phyloP scores from a whole-genome alignment of 23 red algal genomes.

The Gracilaria gracilis region DNA sequence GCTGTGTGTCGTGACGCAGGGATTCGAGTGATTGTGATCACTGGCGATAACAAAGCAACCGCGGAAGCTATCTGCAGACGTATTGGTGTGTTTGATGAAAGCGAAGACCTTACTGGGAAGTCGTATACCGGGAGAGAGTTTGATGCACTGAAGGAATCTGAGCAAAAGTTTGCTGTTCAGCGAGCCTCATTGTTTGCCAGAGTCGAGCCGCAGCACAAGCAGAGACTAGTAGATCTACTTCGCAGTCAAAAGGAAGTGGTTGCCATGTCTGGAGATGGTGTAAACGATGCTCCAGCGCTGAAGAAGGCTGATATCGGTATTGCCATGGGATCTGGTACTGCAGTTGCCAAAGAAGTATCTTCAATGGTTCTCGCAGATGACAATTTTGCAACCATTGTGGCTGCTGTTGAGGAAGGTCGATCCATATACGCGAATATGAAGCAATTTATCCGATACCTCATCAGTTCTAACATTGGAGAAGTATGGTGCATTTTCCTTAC shows the following conservation, averaged over 20 bases:
- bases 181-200: slow-evolving; percentile 85
- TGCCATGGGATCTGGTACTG: slow-evolving; percentile 97
- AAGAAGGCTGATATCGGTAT: slow-evolving; percentile 98
- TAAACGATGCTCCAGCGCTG: slow-evolving; percentile 98
- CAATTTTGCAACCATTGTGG: slow-evolving; percentile 98
- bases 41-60: slow-evolving; percentile 96
- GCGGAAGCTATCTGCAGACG: slow-evolving; percentile 87
- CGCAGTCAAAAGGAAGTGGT: slow-evolving; percentile 87
- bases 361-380: slow-evolving; percentile 99
- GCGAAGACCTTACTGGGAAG: slow-evolving; percentile 79
- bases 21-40: slow-evolving; percentile 98
- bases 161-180: slow-evolving; percentile 65
- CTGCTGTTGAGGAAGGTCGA: slow-evolving; percentile 95
- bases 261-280: slow-evolving; percentile 98
- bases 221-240: slow-evolving; percentile 82
- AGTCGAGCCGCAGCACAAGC: slow-evolving; percentile 94
- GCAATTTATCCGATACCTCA: slow-evolving; percentile 98
- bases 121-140: slow-evolving; percentile 89
- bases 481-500: slow-evolving; percentile 98
- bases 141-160: slow-evolving; percentile 68
- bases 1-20: slow-evolving; percentile 78
- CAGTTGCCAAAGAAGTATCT: slow-evolving; percentile 91
- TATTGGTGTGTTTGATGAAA: slow-evolving; percentile 89
- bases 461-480: slow-evolving; percentile 98
- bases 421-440: slow-evolving; percentile 99